Percentiles rank a stretch among this genome's conserved stretches.
These are phyloP conservation scores for Lyophyllum shimeji DNA, from an alignment of 768 basidiomycete genomes.

Conservation along the genomic window DNA sequence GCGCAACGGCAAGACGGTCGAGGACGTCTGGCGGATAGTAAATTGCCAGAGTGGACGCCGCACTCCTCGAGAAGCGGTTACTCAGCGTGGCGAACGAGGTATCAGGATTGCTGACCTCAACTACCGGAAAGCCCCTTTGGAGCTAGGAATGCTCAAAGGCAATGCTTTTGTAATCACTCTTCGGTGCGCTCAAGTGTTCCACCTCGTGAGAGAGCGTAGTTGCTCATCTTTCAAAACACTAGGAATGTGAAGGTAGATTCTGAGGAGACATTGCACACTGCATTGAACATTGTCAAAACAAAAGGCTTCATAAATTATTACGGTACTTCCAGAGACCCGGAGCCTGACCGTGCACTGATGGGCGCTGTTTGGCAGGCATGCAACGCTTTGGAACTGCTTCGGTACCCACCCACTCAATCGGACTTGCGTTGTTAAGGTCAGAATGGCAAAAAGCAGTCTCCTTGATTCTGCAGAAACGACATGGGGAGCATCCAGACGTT, in stretches of 20 bases:
- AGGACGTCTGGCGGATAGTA: constrained; percentile 81
- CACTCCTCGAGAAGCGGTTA: constrained; percentile 55
- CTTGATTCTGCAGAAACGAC: constrained; percentile 76
- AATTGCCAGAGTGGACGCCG: constrained; percentile 66
- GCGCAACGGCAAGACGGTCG: constrained; percentile 73
- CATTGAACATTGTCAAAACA: constrained; percentile 73
- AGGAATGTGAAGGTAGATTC: constrained; percentile 88
- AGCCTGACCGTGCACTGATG: constrained; percentile 7
- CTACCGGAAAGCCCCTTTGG: constrained; percentile 79
- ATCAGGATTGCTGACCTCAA: constrained; percentile 85
- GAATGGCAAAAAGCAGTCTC: constrained; percentile 90
- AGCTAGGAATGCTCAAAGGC: constrained; percentile 95
- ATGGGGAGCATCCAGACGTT: constrained; percentile 94
- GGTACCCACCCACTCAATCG: constrained; percentile 93
- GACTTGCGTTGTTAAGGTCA: constrained; percentile 82
- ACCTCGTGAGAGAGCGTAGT: neutral
- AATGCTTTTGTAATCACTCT: constrained; percentile 95
- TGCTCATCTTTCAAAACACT: constrained; percentile 6
- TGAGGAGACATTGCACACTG: constrained; percentile 67
- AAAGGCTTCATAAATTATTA: constrained; percentile 98
- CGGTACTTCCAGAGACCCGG: constrained; percentile 44
- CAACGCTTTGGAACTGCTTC: constrained; percentile 98
- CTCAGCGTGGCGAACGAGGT: constrained; percentile 84
- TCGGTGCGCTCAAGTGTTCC: constrained; percentile 50
- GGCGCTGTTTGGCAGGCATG: constrained; percentile 66